phyloP scores from a whole-genome alignment of 192 early-diverging fungal genomes.

The Umbelopsis ramanniana region DNA sequence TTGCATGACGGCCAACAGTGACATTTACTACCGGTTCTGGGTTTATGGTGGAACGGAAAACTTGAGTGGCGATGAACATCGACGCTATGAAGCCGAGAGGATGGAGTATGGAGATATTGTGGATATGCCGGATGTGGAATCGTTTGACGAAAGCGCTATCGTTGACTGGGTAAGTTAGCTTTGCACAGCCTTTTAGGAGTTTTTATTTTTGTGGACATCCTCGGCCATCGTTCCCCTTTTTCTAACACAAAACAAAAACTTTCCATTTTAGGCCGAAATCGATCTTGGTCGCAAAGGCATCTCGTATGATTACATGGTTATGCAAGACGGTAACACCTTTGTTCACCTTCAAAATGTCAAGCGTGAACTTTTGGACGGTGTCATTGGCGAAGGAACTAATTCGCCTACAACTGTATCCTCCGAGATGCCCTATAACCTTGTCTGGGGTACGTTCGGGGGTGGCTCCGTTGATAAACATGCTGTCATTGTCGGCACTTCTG shows the following conservation, averaged over 20 bases:
- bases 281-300: conserved; percentile 24
- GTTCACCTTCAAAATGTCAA: conserved; percentile 37
- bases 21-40: conserved; percentile 53
- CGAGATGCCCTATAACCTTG: conserved; percentile 33
- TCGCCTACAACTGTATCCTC: conserved; percentile 30
- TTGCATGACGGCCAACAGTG: conserved; percentile 47
- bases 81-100: conserved; percentile 48
- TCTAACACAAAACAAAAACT: too few relatives aligned
- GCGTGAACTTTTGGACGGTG: conserved; percentile 17
- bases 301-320: conserved; percentile 49
- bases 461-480: conserved; percentile 26
- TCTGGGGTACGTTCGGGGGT: conserved; percentile 41
- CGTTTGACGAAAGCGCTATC: conserved; percentile 26
- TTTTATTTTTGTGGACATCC: neutral
- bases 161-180: conserved; percentile 34
- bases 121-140: conserved; percentile 25
- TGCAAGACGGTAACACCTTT: conserved; percentile 40
- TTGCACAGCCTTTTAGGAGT: neutral
- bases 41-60: conserved; percentile 36
- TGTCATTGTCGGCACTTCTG: conserved; percentile 34
- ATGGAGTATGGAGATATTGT: conserved; percentile 58
- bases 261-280: conserved; percentile 30
- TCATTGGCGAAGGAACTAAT: conserved; percentile 25
- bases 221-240: too few relatives aligned
- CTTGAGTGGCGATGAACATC: conserved; percentile 28